Base-by-base conservation (phyloP, 2,329 filamentous ascomycete genomes). In the Neonectria magnoliae region DNA sequence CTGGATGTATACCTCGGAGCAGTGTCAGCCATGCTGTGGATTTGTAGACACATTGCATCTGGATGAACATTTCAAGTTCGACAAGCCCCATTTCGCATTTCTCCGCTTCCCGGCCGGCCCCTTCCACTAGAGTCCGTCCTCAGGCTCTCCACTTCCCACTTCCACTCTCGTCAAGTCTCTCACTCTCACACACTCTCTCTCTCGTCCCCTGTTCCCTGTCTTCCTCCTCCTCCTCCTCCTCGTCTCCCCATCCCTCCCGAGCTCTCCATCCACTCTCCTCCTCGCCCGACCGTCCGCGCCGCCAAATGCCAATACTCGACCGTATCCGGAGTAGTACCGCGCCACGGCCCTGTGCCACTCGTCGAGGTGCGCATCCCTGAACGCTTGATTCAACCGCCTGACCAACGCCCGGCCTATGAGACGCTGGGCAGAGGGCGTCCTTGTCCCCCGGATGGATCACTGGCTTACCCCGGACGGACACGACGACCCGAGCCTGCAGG, bases 301-400 rank as follows among this genome's bases (percentile, higher is more conserved):
- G 8, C 13, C 45, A 22, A 36, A 41, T 41, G 62, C 56, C 56
- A 33, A 41, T 54, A 41, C 36, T 38, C 36, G 14, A 6, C 16
- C 36, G 36, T 6, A 38, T 38, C 2, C 14, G 36, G 36, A 38
- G 36, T 38, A 38, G 36, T 13, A 16, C 36, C 5, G 36, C 36
- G 8, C 14, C 36, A 5, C 36, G 36, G 7, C 36, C 36, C 36
- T 38, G 36, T 38, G 36, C 36, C 14, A 38, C 36, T n/a, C 13
- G 36, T 38, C 36, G 6, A 38, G n/a, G 36, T 38, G 38, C n/a
- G 38, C 38, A 71, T 68, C 60, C 59, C 57, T 70, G 70, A 64
- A 71, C 60, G 65, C 71, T 72, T 68, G 69, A 69, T 73, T 68
- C 71, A 72, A 70, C 71, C 71, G 70, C 70, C 70, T 72, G 71